These are phyloP conservation scores for Didymella keratinophila DNA, from an alignment of 2,329 filamentous ascomycete species.

Conservation along the genomic window DNA sequence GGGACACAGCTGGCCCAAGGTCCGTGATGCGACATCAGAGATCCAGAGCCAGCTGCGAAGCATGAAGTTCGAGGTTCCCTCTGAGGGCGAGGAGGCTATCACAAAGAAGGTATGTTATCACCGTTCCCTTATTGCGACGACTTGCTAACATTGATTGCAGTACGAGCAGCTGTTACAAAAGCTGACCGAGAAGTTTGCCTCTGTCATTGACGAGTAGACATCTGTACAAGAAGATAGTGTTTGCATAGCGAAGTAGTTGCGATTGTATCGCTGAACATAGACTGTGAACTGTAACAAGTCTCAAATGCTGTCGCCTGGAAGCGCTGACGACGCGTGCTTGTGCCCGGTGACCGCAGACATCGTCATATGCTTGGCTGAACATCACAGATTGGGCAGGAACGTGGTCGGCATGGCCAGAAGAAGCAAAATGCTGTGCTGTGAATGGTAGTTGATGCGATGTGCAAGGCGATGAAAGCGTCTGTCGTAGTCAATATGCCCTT, in stretches of 20 bases:
- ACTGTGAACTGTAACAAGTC: slow-evolving; percentile 39
- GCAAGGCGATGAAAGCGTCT: background rate
- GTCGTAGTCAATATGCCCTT: background rate
- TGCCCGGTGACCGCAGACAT: slow-evolving; percentile 36
- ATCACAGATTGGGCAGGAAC: background rate
- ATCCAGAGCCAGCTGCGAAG: slow-evolving; percentile 84
- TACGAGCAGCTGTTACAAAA: slow-evolving; percentile 91
- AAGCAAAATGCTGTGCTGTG: background rate
- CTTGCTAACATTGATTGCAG: slow-evolving; percentile 60
- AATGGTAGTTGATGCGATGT: background rate
- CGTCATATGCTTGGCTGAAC: slow-evolving; percentile 26
- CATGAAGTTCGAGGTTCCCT: slow-evolving; percentile 96
- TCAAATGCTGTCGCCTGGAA: slow-evolving; percentile 45
- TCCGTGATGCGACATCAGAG: slow-evolving; percentile 87
- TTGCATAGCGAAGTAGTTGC: slow-evolving; percentile 40
- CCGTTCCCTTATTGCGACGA: too few relatives aligned
- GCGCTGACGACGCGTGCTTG: slow-evolving; percentile 46
- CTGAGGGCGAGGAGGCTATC: slow-evolving; percentile 81
- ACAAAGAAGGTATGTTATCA: slow-evolving; percentile 75
- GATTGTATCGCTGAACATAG: slow-evolving; percentile 36
- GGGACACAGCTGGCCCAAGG: slow-evolving; percentile 90
- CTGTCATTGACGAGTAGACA: slow-evolving; percentile 88
- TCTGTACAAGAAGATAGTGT: slow-evolving; percentile 22
- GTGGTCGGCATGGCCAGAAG: background rate
- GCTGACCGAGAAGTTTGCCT: slow-evolving; percentile 97